Conservation (phyloP, 1,284 basidiomycete genomes). For the Puccinia brachypodii region DNA sequence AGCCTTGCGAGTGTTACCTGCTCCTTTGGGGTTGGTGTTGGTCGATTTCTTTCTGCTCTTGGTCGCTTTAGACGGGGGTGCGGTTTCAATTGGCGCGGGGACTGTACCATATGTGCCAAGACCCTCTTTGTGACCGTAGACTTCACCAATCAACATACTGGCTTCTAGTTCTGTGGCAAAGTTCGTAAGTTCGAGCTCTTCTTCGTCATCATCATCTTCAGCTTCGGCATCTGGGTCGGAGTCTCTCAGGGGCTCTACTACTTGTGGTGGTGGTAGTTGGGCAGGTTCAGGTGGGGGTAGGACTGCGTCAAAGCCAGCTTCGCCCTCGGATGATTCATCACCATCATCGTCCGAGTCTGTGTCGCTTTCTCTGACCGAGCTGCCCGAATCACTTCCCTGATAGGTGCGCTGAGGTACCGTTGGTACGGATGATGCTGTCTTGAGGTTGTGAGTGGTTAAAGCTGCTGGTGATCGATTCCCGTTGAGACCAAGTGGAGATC, state of each 20-base stretch:
- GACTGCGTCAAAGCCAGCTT: slow-evolving; percentile 13
- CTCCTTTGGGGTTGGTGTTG: background rate
- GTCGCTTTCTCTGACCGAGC: slow-evolving; percentile 41
- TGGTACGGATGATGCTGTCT: background rate
- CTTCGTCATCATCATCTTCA: slow-evolving; percentile 34
- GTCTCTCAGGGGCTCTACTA: background rate
- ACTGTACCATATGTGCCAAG: slow-evolving; percentile 6
- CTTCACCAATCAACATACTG: slow-evolving; percentile 31
- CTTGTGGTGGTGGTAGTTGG: background rate
- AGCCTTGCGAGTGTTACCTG: slow-evolving; percentile 16
- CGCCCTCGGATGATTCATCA: slow-evolving; percentile 22
- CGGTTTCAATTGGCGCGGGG: background rate
- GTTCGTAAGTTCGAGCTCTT: slow-evolving; percentile 23
- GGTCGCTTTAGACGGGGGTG: background rate
- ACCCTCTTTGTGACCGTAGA: slow-evolving; percentile 18
- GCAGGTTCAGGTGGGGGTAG: background rate
- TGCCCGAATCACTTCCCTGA: slow-evolving; percentile 41
- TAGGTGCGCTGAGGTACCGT: slow-evolving; percentile 28
- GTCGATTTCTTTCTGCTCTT: slow-evolving; percentile 14
- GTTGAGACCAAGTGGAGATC: slow-evolving; percentile 25
- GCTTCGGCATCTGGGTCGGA: slow-evolving; percentile 31
- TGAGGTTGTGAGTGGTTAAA: slow-evolving; percentile 19
- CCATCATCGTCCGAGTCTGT: slow-evolving; percentile 32
- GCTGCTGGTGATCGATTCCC: slow-evolving; percentile 15
- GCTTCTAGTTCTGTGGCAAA: slow-evolving; percentile 40